Evolutionary conservation across 2,329 filamentous ascomycete genomes (phyloP).

Genomic region (Pezicula radicicola): DNA sequence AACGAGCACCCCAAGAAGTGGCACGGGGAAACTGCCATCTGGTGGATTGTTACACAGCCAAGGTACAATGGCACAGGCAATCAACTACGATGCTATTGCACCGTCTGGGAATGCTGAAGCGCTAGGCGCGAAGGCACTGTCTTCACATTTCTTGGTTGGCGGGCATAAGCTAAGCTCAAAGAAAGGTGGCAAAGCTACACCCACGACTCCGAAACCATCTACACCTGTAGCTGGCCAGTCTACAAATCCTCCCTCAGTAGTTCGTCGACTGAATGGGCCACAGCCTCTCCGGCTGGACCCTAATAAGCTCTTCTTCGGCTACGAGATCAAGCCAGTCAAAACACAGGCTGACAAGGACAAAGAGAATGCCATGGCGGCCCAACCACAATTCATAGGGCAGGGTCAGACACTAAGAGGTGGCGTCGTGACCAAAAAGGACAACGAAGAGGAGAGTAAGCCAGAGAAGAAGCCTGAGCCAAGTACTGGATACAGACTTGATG

Average conservation of each 20-base stretch:
- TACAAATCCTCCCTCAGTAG: constrained; percentile 28
- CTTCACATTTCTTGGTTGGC: constrained; percentile 75
- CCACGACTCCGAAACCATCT: constrained; percentile 65
- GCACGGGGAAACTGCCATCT: constrained; percentile 53
- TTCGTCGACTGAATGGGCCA: constrained; percentile 67
- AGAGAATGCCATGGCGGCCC: constrained; percentile 60
- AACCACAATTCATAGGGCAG: constrained; percentile 77
- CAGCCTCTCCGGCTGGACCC: constrained; percentile 80
- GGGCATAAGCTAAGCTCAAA: constrained; percentile 83
- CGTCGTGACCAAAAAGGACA: constrained; percentile 62
- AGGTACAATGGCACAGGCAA: constrained; percentile 95
- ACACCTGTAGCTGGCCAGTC: constrained; percentile 65
- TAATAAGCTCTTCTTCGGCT: constrained; percentile 95
- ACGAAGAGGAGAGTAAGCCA: constrained; percentile 9
- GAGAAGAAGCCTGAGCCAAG: constrained; percentile 18
- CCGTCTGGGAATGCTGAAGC: constrained; percentile 68
- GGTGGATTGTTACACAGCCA: constrained; percentile 78
- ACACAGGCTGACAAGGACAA: constrained; percentile 69
- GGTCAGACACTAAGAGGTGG: constrained; percentile 74
- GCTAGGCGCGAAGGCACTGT: constrained; percentile 57
- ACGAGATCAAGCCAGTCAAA: constrained; percentile 85
- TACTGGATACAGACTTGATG: constrained; percentile 5
- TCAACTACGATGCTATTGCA: constrained; percentile 91
- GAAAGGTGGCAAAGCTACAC: constrained; percentile 69
- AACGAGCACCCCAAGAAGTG: constrained; percentile 80